Evolutionary conservation across 495 filamentous ascomycete genomes (phyloP), one percentile per base, ranked within the genome.

Genomic region (Aspergillus bridgeri): DNA sequence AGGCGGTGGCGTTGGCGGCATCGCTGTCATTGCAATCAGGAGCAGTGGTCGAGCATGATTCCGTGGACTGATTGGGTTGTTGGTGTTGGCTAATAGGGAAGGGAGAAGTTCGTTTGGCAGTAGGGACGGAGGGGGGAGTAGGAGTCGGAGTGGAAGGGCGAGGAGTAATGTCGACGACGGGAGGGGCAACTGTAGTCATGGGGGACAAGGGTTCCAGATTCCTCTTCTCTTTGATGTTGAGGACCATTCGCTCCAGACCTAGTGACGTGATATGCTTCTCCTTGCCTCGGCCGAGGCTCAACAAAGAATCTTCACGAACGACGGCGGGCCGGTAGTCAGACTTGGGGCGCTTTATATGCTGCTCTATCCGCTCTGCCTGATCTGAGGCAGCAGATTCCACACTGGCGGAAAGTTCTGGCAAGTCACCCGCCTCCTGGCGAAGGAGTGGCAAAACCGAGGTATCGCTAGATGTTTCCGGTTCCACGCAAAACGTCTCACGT

Each of bases 401-500:
- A 69, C 91, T 96, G 38, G 86, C 85, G n/a, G 95, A 98, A 33
- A 98, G 85, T 66, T 86, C 87, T 54, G 94, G 94, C 18, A 96
- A 65, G 50, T 92, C 90, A 50, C 56, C 71, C 45, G 69, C 67
- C 60, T 73, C 79, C 51, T 70, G 78, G 56, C 69, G 81, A 25
- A 70, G 66, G 19, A 72, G 74, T 54, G 66, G 74, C 58, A 74
- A 66, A 21, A 75, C 70, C 13, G 81, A 72, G 47, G 76, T 70
- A 59, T 75, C 58, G 58, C 69, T 74, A 25, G 80, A 73, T 59
- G 77, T 80, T 57, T 82, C 74, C n/a, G 81, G 82, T 29, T 92
- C 90, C 72, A 92, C 95, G 75, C 94, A 98, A 62, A 99, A 94
- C 8, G 92, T 96, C 69, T 98, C 95, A 51, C 91, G 84, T 60